These are phyloP conservation scores for Fusarium equiseti DNA, from an alignment of 2,329 filamentous ascomycete genomes.

Conservation along the genomic window DNA sequence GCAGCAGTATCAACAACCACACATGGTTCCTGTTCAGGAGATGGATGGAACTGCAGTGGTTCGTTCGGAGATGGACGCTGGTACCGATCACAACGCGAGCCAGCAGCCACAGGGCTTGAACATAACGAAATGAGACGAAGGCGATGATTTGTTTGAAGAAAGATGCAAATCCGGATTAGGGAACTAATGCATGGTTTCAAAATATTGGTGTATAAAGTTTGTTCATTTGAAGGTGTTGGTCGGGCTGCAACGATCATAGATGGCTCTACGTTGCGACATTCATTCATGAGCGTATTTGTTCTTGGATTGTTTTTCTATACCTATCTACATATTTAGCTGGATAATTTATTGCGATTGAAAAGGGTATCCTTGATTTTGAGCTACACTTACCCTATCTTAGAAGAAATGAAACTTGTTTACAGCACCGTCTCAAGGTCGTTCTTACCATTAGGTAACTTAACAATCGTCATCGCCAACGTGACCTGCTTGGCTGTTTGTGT, in stretches of 20 bases:
- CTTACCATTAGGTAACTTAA: neutral
- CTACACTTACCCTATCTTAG: too few relatives aligned
- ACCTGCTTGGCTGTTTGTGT: neutral
- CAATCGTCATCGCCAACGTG: neutral
- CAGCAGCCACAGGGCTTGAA: constrained; percentile 7
- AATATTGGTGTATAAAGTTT: neutral
- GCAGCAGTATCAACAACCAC: constrained; percentile 19
- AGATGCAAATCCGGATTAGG: neutral
- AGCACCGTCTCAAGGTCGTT: neutral
- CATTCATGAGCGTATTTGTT: neutral
- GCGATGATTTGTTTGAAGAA: neutral
- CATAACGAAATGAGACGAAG: constrained; percentile 4
- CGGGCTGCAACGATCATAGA: neutral
- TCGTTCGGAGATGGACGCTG: constrained; percentile 41
- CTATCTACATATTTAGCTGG: neutral
- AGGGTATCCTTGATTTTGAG: neutral
- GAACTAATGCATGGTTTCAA: neutral
- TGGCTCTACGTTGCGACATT: neutral
- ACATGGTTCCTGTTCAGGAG: constrained; percentile 38
- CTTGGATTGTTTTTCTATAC: neutral
- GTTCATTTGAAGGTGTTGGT: neutral
- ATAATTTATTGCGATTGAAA: neutral
- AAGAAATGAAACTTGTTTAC: too few relatives aligned
- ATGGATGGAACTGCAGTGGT: constrained; percentile 40
- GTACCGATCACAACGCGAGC: constrained; percentile 15